Base-by-base conservation (phyloP, 2,329 filamentous ascomycete species). In the Aspergillus oerlinghausenensis region DNA sequence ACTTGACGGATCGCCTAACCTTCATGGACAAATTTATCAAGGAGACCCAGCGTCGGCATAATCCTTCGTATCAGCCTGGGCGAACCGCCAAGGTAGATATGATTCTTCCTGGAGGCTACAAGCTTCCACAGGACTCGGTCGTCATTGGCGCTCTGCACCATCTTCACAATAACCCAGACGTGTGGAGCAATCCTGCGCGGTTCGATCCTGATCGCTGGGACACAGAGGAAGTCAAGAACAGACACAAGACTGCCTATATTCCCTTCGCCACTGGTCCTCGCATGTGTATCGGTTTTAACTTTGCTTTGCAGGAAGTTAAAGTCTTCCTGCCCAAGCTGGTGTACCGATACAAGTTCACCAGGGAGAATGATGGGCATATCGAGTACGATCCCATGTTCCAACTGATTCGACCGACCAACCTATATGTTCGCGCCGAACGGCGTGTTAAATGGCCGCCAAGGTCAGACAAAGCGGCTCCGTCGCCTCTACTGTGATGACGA, bases 211-310 rank as follows among this genome's bases (percentile, higher is more conserved):
- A 86, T 56, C 73, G 84, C 2, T 87, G 84, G 84, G 79, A 80
- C 60, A 79, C 79, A 0, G 78, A 81, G 0, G 70, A 75, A 10
- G 82, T 83, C 54, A 83, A 82, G 72, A 78, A 76, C 60, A 67
- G 77, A 2, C 81, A 80, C 49, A 76, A 77, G 29, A 78, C 76
- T 1, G 73, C 80, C 0, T 87, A 86, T 62, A 73, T 82, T 3
- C 85, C 85, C 0, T 88, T 87, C 59, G 84, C 80, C 0, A 73
- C 78, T 0, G 85, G 85, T 0, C 79, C 75, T 0, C 74, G 85
- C 1, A 80, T 79, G 72, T 87, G 85, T 59, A 82, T 87, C 55
- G 85, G 84, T 0, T 86, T 85, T 77, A 87, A 85, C 70, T 85
- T 87, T 67, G 84, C 84, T 0, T 71, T 87, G 6, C 78, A 81